Percentiles rank a stretch among this genome's conserved stretches.
Conservation (phyloP, 2,329 filamentous ascomycete species). For the Tolypocladium capitatum region DNA sequence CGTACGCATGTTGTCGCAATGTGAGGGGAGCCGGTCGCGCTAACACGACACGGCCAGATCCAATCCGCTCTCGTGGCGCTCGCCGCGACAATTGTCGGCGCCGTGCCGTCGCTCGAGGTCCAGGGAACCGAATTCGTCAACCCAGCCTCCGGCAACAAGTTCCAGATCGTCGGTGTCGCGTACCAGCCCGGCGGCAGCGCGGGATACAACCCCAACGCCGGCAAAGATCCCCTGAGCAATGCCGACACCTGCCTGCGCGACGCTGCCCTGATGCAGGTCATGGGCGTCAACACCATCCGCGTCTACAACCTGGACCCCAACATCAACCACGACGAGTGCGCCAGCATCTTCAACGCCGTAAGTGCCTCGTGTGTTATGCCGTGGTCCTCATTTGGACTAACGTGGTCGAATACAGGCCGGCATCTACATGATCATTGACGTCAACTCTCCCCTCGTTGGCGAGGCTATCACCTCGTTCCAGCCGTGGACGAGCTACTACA, state of each 20-base stretch:
- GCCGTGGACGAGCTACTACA: constrained; percentile 48
- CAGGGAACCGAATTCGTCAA: constrained; percentile 48
- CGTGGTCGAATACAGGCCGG: constrained; percentile 29
- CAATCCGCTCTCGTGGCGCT: constrained; percentile 37
- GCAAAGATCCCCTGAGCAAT: constrained; percentile 48
- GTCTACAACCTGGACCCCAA: constrained; percentile 57
- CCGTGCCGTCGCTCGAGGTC: constrained; percentile 44
- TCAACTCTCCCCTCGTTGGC: constrained; percentile 50
- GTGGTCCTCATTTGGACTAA: neutral
- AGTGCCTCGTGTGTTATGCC: constrained; percentile 4
- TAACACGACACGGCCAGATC: constrained; percentile 10
- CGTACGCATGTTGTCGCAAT: neutral
- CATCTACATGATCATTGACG: constrained; percentile 57
- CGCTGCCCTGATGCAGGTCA: constrained; percentile 50
- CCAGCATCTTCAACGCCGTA: constrained; percentile 52
- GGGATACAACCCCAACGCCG: constrained; percentile 40
- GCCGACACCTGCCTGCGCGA: constrained; percentile 46
- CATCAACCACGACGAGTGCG: constrained; percentile 53
- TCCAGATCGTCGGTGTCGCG: constrained; percentile 54
- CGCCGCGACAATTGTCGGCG: constrained; percentile 37
- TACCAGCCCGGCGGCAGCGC: constrained; percentile 57
- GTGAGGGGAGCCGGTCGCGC: neutral
- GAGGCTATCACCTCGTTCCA: constrained; percentile 41
- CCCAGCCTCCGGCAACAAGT: constrained; percentile 41
- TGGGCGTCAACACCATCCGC: constrained; percentile 54